phyloP scores from a whole-genome alignment of 805 yeast species.

The Myxozyma kluyveri region DNA sequence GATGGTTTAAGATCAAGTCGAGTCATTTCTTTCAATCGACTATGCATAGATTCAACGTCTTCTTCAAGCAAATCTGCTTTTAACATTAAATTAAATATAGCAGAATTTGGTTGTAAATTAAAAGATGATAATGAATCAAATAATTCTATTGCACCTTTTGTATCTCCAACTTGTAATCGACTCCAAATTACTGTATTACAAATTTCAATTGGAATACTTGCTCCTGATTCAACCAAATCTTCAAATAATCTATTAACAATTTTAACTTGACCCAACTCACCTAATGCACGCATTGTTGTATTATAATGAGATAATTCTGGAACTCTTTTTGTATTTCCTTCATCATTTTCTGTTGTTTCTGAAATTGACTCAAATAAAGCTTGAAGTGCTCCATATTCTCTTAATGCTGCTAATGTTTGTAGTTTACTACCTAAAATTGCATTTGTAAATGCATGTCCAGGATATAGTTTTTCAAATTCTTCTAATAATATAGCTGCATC shows the following conservation, averaged over 20 bases:
- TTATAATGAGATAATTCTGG: conserved; percentile 20
- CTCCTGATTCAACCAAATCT: conserved; percentile 8
- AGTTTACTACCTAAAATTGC: conserved; percentile 11
- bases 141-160: conserved; percentile 12
- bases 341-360: neutral
- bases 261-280: conserved; percentile 18
- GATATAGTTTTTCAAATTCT: conserved; percentile 2
- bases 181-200: conserved; percentile 18
- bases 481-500: conserved; percentile 11
- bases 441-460: neutral
- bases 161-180: conserved; percentile 18
- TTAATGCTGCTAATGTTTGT: conserved; percentile 12
- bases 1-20: conserved; percentile 8
- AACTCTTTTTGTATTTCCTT: neutral
- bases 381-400: conserved; percentile 19
- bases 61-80: conserved; percentile 11
- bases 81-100: conserved; percentile 18
- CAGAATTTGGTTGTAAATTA: conserved; percentile 13
- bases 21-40: conserved; percentile 13
- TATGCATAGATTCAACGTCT: conserved; percentile 16
- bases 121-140: conserved; percentile 9
- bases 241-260: conserved; percentile 14
- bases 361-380: conserved; percentile 17
- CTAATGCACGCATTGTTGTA: conserved; percentile 22
- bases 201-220: conserved; percentile 1